Percentiles rank a stretch among this genome's conserved stretches.
Conservation (phyloP, 179 eudicot species). For the Gypsophila paniculata region DNA sequence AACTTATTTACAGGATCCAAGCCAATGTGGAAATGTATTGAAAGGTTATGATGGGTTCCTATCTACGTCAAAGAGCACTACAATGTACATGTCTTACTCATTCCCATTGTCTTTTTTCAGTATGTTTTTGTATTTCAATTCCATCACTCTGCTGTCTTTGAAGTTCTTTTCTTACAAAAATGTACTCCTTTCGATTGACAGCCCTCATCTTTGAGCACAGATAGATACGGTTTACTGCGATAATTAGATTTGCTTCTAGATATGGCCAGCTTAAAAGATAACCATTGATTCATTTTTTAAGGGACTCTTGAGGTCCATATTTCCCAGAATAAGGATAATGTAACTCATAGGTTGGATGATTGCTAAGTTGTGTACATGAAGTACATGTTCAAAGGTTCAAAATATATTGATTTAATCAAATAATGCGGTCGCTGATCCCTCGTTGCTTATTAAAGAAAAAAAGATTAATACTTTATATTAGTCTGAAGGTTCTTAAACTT, state of each 20-base stretch:
- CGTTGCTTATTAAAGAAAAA: background rate
- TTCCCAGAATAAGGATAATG: background rate
- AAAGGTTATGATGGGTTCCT: conserved; percentile 94
- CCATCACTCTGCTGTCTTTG: conserved; percentile 7
- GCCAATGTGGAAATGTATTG: conserved; percentile 92
- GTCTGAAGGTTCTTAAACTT: background rate
- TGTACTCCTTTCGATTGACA: background rate
- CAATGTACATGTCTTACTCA: conserved; percentile 45
- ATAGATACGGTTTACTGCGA: background rate
- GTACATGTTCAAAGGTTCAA: background rate
- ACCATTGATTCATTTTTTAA: background rate
- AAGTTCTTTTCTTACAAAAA: background rate
- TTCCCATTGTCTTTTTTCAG: background rate
- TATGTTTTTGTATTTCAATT: background rate
- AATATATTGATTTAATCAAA: background rate
- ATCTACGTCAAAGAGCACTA: conserved; percentile 80
- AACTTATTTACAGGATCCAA: conserved; percentile 82
- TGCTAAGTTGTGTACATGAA: background rate
- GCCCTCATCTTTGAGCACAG: background rate
- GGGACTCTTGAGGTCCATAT: conserved; percentile 2
- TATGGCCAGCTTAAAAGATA: background rate
- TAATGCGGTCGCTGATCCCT: background rate
- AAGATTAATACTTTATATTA: too few relatives aligned
- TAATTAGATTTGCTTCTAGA: background rate
- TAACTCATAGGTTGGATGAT: background rate